phyloP scores from a whole-genome alignment of 1,139 yeast species.

The Eremothecium cymbalariae region DNA sequence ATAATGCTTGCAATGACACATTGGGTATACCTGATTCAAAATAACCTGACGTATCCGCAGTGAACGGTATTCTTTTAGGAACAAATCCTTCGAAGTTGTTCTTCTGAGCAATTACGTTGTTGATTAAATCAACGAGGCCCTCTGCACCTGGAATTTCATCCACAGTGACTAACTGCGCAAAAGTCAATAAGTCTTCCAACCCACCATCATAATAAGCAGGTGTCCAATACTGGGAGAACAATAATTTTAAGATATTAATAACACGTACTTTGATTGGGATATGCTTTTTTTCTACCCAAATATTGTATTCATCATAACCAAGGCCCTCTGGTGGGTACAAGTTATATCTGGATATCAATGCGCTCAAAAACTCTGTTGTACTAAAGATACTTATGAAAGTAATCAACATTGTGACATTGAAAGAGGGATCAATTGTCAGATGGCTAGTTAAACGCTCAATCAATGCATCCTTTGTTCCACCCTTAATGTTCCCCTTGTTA shows the following conservation, averaged over 20 bases:
- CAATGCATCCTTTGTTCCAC: constrained; percentile 78
- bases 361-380: constrained; percentile 54
- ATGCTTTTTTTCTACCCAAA: constrained; percentile 70
- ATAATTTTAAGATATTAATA: constrained; percentile 58
- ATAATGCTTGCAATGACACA: neutral
- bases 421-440: constrained; percentile 55
- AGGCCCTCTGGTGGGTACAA: constrained; percentile 83
- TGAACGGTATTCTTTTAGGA: constrained; percentile 6
- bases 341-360: constrained; percentile 59
- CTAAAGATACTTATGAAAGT: constrained; percentile 74
- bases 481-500: constrained; percentile 65
- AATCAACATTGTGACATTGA: constrained; percentile 61
- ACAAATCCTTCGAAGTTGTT: neutral
- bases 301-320: constrained; percentile 69
- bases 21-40: neutral
- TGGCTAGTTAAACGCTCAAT: constrained; percentile 82
- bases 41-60: constrained; percentile 5
- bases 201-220: constrained; percentile 49
- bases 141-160: constrained; percentile 41
- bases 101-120: constrained; percentile 16
- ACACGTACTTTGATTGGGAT: constrained; percentile 61
- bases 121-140: constrained; percentile 27
- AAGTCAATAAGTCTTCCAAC: constrained; percentile 48
- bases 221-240: constrained; percentile 77
- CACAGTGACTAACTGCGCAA: constrained; percentile 44